phyloP scores from a whole-genome alignment of 345 rosid species.

The Cardamine resedifolia region DNA sequence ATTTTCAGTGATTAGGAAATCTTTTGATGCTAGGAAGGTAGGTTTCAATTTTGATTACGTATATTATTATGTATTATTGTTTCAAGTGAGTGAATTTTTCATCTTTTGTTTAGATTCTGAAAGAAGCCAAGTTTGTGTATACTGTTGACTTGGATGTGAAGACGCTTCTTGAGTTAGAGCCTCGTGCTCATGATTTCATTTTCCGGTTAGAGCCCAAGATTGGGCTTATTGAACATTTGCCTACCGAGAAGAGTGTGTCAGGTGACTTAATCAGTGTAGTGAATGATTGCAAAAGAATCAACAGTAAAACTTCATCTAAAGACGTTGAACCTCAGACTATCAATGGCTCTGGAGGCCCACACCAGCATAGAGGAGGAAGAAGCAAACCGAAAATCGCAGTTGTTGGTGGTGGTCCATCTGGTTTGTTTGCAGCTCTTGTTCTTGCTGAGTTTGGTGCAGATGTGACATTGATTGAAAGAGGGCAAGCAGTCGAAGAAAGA shows the following conservation, averaged over 20 bases:
- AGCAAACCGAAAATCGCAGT: slow-evolving; percentile 68
- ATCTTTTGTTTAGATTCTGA: slow-evolving; percentile 52
- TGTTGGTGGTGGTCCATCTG: slow-evolving; percentile 95
- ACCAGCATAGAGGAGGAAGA: slow-evolving; percentile 30
- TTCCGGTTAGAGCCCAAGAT: slow-evolving; percentile 63
- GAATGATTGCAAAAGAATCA: slow-evolving; percentile 41
- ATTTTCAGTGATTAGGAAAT: slow-evolving; percentile 73
- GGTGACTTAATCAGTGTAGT: slow-evolving; percentile 65
- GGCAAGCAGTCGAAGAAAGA: slow-evolving; percentile 89
- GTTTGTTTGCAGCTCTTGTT: slow-evolving; percentile 89
- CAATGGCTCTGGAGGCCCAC: slow-evolving; percentile 28
- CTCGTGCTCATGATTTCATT: slow-evolving; percentile 83
- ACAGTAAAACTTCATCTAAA: slow-evolving; percentile 15
- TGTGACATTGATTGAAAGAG: slow-evolving; percentile 90
- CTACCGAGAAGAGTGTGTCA: slow-evolving; percentile 40
- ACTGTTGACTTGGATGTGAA: slow-evolving; percentile 79
- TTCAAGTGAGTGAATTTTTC: slow-evolving; percentile 25
- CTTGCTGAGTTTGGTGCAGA: slow-evolving; percentile 96
- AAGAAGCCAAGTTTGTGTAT: slow-evolving; percentile 91
- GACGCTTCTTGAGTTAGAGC: slow-evolving; percentile 74
- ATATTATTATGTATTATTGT: background rate
- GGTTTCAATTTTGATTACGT: slow-evolving; percentile 4
- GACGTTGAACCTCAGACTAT: slow-evolving; percentile 26
- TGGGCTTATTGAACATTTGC: slow-evolving; percentile 66
- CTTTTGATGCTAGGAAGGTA: slow-evolving; percentile 96